Conservation (phyloP, 2,329 filamentous ascomycete species). For the Blastomyces parvus region DNA sequence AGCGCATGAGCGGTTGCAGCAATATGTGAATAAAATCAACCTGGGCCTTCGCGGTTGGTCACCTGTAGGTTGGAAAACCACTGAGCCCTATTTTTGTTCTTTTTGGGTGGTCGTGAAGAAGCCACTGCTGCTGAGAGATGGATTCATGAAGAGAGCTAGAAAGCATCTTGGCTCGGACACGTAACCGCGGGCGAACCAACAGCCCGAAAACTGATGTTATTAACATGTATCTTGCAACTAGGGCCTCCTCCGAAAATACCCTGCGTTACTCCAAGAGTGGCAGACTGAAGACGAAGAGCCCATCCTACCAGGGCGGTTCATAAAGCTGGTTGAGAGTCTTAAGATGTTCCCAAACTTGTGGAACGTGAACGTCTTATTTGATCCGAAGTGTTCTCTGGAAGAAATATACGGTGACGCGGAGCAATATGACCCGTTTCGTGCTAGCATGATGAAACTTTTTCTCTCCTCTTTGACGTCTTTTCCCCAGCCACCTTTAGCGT, state of each 20-base stretch:
- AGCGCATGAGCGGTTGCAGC: not conserved
- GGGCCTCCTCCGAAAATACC: not conserved
- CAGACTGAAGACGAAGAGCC: not conserved
- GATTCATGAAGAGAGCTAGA: not conserved
- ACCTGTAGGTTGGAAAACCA: not conserved
- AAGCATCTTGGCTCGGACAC: not conserved
- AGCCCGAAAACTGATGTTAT: not conserved
- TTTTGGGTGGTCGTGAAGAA: not conserved
- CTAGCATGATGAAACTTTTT: not conserved
- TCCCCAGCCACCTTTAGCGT: not conserved
- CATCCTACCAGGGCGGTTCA: slow-evolving; percentile 1
- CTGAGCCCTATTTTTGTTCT: not conserved
- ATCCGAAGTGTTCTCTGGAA: not conserved
- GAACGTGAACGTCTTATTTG: not conserved
- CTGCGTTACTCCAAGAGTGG: not conserved
- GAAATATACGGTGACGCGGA: not conserved
- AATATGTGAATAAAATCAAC: slow-evolving; percentile 2
- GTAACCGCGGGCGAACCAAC: not conserved
- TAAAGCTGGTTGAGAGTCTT: not conserved
- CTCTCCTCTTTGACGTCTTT: slow-evolving; percentile 2
- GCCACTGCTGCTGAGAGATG: not conserved
- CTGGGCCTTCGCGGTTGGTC: not conserved
- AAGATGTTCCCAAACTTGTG: slow-evolving; percentile 2
- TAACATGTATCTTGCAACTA: not conserved
- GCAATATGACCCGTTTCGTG: not conserved